Percentiles rank a stretch among this genome's conserved stretches.
Conservation (phyloP, 116 monocot genomes). For the Dioscorea cayenensis region DNA sequence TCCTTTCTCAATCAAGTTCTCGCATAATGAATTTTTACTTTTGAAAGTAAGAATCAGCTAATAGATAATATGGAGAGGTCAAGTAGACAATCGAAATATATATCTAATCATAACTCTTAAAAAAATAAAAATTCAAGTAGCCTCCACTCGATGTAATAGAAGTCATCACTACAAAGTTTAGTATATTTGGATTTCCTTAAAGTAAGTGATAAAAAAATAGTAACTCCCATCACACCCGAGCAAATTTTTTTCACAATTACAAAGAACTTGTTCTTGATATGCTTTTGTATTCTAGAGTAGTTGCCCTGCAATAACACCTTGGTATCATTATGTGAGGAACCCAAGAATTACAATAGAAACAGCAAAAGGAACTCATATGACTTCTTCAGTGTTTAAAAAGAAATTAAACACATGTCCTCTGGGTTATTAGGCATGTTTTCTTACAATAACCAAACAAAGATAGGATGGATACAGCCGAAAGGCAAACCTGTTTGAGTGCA, state of each 20-base stretch:
- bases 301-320: slow-evolving; percentile 48
- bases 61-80: not conserved
- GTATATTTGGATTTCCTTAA: not conserved
- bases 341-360: not conserved
- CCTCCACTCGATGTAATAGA: not conserved
- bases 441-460: not conserved
- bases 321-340: not conserved
- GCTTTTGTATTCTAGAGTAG: slow-evolving; percentile 87
- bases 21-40: slow-evolving; percentile 9
- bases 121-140: not conserved
- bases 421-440: not conserved
- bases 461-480: not conserved
- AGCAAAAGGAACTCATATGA: not conserved
- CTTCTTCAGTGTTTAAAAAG: no score
- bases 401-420: not conserved
- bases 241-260: slow-evolving; percentile 90
- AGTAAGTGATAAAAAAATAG: not conserved
- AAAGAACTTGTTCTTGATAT: slow-evolving; percentile 96
- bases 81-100: not conserved
- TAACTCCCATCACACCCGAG: slow-evolving; percentile 48
- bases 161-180: not conserved
- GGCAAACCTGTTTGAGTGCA: slow-evolving; percentile 87
- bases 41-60: not conserved
- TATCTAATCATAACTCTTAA: not conserved
- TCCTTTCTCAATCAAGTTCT: slow-evolving; percentile 63